These are phyloP conservation scores for Metrosideros polymorpha DNA, from an alignment of 441 rosid species.

Conservation along the genomic window DNA sequence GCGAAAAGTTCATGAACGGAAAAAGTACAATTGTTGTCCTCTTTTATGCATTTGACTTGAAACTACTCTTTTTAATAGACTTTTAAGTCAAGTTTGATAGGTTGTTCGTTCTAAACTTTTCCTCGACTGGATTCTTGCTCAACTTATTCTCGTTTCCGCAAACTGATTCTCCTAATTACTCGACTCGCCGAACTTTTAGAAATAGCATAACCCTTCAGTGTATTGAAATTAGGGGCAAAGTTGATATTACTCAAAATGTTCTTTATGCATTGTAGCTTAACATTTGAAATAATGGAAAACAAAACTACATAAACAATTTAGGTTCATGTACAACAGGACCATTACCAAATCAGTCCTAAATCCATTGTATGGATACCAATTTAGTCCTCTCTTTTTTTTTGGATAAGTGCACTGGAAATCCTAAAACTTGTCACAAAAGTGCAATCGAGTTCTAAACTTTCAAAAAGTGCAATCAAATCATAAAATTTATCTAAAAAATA, in stretches of 20 bases:
- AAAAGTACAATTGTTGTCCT: not conserved
- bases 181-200: not conserved
- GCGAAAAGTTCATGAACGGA: not conserved
- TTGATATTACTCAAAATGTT: not conserved
- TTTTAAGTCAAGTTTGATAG: too few relatives aligned
- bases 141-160: not conserved
- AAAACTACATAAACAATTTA: not conserved
- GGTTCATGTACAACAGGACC: not conserved
- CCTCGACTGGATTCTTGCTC: not conserved
- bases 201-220: not conserved
- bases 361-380: not conserved
- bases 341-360: not conserved
- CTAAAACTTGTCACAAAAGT: too few relatives aligned
- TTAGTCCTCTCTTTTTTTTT: too few relatives aligned
- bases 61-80: too few relatives aligned
- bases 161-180: not conserved
- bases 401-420: too few relatives aligned
- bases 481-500: too few relatives aligned
- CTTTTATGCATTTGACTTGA: not conserved
- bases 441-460: too few relatives aligned
- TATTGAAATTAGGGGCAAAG: not conserved
- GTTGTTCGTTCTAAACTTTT: too few relatives aligned
- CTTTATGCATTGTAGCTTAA: not conserved
- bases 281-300: not conserved
- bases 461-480: too few relatives aligned